A percentile compares a stretch with the other conserved stretches of the same genome.
These are phyloP conservation scores for Alternaria solani DNA, from an alignment of 2,329 filamentous ascomycete species.

Conservation along the genomic window DNA sequence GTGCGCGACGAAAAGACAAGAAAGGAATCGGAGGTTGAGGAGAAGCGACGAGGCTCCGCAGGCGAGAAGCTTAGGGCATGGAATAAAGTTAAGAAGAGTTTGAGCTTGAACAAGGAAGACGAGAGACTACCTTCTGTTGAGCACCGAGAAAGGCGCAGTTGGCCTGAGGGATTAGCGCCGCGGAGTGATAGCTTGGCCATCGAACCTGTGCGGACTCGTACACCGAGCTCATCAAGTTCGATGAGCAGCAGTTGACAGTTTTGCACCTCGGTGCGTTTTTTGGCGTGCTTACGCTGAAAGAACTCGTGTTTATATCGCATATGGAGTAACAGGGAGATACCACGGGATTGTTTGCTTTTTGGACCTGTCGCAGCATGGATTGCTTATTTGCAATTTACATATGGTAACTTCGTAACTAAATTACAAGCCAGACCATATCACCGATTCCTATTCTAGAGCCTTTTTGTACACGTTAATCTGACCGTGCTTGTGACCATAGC, in stretches of 20 bases:
- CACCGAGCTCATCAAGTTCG: conserved; percentile 16
- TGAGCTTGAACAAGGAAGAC: conserved; percentile 29
- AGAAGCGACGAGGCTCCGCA: conserved; percentile 29
- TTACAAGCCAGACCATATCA: neutral
- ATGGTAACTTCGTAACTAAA: neutral
- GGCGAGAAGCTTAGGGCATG: conserved; percentile 31
- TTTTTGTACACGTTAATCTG: no score
- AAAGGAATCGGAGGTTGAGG: conserved; percentile 34
- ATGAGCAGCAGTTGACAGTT: conserved; percentile 6
- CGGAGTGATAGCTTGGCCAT: conserved; percentile 22
- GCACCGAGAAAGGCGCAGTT: conserved; percentile 43
- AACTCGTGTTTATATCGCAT: neutral
- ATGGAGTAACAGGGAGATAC: conserved; percentile 9
- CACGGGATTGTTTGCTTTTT: neutral
- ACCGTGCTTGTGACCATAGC: no score
- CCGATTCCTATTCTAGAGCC: neutral
- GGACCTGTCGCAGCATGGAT: neutral
- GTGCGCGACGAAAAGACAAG: conserved; percentile 46
- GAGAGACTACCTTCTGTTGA: conserved; percentile 39
- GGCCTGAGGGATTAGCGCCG: conserved; percentile 38
- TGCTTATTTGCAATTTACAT: neutral
- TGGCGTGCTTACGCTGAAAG: neutral
- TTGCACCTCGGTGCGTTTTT: neutral
- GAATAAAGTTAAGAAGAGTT: conserved; percentile 33
- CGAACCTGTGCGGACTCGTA: conserved; percentile 20